These are phyloP conservation scores for Micromonas pusilla DNA, from an alignment of 139 green algal genomes.

Conservation along the genomic window DNA sequence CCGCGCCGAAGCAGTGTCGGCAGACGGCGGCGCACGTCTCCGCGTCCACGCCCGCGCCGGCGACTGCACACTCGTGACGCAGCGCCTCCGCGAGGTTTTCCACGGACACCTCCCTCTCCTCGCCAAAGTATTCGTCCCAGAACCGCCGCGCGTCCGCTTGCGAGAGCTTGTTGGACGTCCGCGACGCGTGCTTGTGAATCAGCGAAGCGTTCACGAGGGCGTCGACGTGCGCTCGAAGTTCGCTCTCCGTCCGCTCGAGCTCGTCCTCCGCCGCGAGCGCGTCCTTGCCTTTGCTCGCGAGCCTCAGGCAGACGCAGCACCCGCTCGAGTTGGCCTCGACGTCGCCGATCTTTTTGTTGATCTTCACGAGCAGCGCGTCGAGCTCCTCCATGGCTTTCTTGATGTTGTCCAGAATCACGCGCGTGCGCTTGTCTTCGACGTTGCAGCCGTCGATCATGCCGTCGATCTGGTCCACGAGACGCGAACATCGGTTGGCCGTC, in stretches of 20 bases:
- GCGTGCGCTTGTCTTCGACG: background rate
- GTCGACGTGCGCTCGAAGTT: background rate
- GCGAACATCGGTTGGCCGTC: background rate
- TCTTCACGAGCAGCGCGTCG: background rate
- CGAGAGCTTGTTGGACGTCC: background rate
- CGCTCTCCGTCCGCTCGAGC: background rate
- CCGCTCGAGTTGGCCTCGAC: background rate
- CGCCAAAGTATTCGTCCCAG: constrained; percentile 4
- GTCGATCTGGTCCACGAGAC: background rate
- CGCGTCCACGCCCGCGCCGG: background rate
- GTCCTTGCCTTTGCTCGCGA: background rate
- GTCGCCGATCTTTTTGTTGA: background rate
- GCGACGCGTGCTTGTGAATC: background rate
- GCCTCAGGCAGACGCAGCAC: background rate
- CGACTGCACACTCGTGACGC: background rate
- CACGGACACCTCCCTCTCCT: background rate
- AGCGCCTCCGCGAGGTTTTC: background rate
- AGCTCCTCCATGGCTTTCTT: background rate
- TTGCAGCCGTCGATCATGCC: background rate
- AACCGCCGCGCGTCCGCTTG: background rate
- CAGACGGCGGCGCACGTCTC: background rate
- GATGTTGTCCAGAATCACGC: background rate
- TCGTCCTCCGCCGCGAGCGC: background rate
- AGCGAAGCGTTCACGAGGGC: background rate
- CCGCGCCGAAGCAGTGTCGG: background rate